phyloP scores from a whole-genome alignment of 2,329 filamentous ascomycete genomes.

The Paecilomyces variotii region DNA sequence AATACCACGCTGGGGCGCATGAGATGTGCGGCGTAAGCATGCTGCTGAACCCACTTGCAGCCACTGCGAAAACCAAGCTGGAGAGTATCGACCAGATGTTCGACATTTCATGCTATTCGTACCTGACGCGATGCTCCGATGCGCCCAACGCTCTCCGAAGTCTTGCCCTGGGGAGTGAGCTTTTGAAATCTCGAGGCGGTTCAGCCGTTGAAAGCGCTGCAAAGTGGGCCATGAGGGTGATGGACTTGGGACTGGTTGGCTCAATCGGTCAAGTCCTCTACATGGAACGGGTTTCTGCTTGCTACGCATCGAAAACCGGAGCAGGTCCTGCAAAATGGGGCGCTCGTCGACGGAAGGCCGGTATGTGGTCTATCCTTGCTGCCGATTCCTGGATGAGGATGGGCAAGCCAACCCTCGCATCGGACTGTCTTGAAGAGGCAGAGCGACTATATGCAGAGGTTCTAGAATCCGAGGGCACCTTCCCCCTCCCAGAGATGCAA shows the following conservation, averaged over 20 bases:
- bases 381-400: constrained; percentile 77
- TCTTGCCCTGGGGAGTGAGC: constrained; percentile 67
- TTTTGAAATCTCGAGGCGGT: constrained; percentile 72
- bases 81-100: constrained; percentile 82
- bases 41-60: constrained; percentile 64
- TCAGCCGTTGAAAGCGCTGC: constrained; percentile 79
- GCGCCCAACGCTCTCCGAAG: constrained; percentile 75
- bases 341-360: constrained; percentile 70
- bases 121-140: constrained; percentile 72
- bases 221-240: constrained; percentile 69
- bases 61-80: constrained; percentile 65
- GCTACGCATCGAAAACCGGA: constrained; percentile 67
- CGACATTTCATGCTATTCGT: constrained; percentile 86
- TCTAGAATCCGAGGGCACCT: constrained; percentile 28
- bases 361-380: constrained; percentile 77
- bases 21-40: constrained; percentile 89
- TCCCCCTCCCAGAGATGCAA: constrained; percentile 48
- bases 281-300: constrained; percentile 77
- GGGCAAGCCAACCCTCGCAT: constrained; percentile 68
- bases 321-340: constrained; percentile 61
- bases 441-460: constrained; percentile 44
- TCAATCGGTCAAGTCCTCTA: constrained; percentile 71
- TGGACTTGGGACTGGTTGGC: constrained; percentile 71
- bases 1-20: constrained; percentile 83
- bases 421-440: constrained; percentile 67